phyloP scores from a whole-genome alignment of 2,329 filamentous ascomycete genomes.

The Passalora sequoiae region DNA sequence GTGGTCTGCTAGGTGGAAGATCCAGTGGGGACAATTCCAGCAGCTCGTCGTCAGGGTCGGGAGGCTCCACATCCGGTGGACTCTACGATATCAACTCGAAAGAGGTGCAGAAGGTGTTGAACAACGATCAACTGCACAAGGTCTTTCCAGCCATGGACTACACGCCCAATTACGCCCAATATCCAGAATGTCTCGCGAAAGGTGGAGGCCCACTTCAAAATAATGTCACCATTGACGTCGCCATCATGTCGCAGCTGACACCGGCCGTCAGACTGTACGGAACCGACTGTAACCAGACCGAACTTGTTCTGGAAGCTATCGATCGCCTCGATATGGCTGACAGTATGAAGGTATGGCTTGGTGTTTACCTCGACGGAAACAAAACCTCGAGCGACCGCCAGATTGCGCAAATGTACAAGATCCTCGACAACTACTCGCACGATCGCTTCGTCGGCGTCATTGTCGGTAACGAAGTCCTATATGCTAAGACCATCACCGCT shows the following conservation, averaged over 20 bases:
- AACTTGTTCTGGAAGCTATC: slow-evolving; percentile 85
- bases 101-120: slow-evolving; percentile 76
- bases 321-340: slow-evolving; percentile 63
- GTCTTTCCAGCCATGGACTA: slow-evolving; percentile 96
- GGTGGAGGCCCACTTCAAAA: slow-evolving; percentile 78
- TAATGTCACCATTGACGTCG: slow-evolving; percentile 86
- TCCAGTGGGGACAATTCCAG: slow-evolving; percentile 9
- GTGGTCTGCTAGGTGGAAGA: slow-evolving; percentile 59
- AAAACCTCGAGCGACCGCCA: slow-evolving; percentile 78
- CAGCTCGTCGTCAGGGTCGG: slow-evolving; percentile 1
- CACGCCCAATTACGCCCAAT: slow-evolving; percentile 85
- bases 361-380: slow-evolving; percentile 87
- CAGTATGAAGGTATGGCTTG: slow-evolving; percentile 84
- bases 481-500: slow-evolving; percentile 61
- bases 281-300: slow-evolving; percentile 94
- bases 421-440: slow-evolving; percentile 62
- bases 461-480: slow-evolving; percentile 60
- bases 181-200: slow-evolving; percentile 66
- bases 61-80: slow-evolving; percentile 40
- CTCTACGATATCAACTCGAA: slow-evolving; percentile 62
- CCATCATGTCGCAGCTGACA: slow-evolving; percentile 83
- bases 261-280: slow-evolving; percentile 86
- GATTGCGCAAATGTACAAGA: slow-evolving; percentile 74
- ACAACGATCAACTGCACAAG: slow-evolving; percentile 77
- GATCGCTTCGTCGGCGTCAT: slow-evolving; percentile 56